These are phyloP conservation scores for Amanita thiersii DNA, from an alignment of 768 basidiomycete genomes.

Conservation along the genomic window DNA sequence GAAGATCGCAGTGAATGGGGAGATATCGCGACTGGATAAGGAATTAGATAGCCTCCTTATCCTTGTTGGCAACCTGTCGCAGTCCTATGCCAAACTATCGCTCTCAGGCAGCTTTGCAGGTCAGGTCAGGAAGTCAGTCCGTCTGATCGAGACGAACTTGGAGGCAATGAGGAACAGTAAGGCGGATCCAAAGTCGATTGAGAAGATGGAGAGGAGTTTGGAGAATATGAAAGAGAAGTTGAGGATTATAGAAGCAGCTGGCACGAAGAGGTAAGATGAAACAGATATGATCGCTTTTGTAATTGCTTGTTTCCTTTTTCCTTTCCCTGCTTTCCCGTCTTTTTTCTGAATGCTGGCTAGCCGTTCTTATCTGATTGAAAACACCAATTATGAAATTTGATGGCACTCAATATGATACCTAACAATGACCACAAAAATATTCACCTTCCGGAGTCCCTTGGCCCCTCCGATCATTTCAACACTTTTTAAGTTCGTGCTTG, in stretches of 20 bases:
- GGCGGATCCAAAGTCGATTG: not conserved
- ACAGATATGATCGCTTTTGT: no score
- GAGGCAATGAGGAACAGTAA: not conserved
- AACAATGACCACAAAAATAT: no score
- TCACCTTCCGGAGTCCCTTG: no score
- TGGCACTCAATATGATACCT: no score
- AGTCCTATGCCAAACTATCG: not conserved
- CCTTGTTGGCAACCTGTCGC: not conserved
- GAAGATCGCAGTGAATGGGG: not conserved
- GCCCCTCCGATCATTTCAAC: no score
- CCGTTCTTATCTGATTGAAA: no score
- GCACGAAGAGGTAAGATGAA: no score
- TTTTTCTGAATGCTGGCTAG: no score
- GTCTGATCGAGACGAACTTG: constrained; percentile 1
- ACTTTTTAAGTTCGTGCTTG: no score
- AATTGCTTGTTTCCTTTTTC: no score
- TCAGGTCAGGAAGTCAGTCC: constrained; percentile 1
- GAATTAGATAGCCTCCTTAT: not conserved
- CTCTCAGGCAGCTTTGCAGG: constrained; percentile 1
- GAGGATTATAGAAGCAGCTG: not conserved
- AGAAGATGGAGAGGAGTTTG: constrained; percentile 1
- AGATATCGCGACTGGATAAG: not conserved
- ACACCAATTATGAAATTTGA: no score
- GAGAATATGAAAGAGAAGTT: constrained; percentile 3
- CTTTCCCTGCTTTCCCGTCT: no score